These are phyloP conservation scores for Rhododendron griersonianum DNA, from an alignment of 148 eudicot species.

Conservation along the genomic window DNA sequence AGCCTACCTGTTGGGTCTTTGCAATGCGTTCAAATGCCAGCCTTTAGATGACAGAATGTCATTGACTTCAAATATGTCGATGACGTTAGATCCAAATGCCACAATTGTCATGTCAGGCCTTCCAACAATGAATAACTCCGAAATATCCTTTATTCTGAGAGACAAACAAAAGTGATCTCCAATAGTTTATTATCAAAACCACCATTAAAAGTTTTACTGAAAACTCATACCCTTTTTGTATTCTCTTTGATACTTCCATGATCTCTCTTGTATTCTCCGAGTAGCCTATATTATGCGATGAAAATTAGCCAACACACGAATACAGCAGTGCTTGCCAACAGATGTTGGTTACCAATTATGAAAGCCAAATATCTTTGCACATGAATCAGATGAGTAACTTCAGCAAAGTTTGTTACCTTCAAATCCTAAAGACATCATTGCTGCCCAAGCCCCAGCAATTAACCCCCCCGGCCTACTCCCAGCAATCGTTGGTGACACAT, in stretches of 20 bases:
- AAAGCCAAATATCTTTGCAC: neutral
- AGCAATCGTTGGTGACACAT: constrained; percentile 95
- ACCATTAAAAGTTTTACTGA: constrained; percentile 4
- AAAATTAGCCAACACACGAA: neutral
- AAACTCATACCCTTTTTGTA: constrained; percentile 67
- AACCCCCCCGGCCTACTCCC: constrained; percentile 97
- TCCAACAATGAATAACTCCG: constrained; percentile 72
- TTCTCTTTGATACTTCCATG: constrained; percentile 86
- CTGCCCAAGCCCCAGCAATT: constrained; percentile 99
- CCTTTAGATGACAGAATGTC: constrained; percentile 89
- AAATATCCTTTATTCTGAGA: constrained; percentile 63
- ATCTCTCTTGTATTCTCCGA: constrained; percentile 76
- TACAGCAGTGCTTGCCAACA: neutral
- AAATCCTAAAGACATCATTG: constrained; percentile 88
- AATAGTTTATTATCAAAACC: neutral
- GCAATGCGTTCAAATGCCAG: constrained; percentile 95
- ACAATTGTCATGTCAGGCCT: constrained; percentile 98
- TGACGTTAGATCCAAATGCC: constrained; percentile 67
- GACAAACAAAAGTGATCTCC: neutral
- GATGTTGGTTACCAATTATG: neutral
- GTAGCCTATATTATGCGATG: constrained; percentile 49
- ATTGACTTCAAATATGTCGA: constrained; percentile 96
- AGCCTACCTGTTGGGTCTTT: constrained; percentile 73
- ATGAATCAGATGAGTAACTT: neutral
- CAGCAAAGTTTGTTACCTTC: constrained; percentile 42